Conservation (phyloP, 441 rosid genomes). For the Pelargonium myrrhifolium region DNA sequence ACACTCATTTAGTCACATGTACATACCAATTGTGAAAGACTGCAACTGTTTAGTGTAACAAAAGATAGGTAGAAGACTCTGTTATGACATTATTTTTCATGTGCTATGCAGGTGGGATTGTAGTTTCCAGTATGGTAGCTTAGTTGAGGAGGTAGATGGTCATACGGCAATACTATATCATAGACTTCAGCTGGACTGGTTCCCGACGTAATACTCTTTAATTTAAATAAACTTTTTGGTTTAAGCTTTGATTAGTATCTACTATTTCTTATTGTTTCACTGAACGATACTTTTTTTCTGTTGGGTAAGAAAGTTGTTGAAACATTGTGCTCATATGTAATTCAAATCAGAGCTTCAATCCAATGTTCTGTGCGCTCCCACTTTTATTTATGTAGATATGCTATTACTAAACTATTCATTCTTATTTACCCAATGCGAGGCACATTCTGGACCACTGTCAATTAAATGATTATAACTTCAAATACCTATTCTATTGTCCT, state of each 20-base stretch:
- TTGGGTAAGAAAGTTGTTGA: slow-evolving; percentile 1
- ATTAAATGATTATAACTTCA: background rate
- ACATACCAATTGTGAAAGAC: background rate
- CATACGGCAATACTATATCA: slow-evolving; percentile 97
- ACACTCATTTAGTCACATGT: background rate
- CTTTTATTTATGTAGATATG: background rate
- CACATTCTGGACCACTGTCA: background rate
- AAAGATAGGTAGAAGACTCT: background rate
- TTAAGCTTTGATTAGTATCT: slow-evolving; percentile 18
- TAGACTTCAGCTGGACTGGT: slow-evolving; percentile 96
- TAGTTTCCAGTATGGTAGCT: slow-evolving; percentile 87
- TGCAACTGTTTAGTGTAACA: background rate
- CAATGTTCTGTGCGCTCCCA: background rate
- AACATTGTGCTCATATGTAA: background rate
- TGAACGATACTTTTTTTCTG: background rate
- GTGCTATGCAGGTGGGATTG: slow-evolving; percentile 87
- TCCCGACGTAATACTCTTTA: slow-evolving; percentile 57
- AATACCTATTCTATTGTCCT: background rate
- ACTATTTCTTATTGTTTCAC: background rate
- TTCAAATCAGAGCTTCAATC: too few species aligned
- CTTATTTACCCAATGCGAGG: background rate
- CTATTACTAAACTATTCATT: background rate
- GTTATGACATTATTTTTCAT: slow-evolving; percentile 12
- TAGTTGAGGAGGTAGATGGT: slow-evolving; percentile 99
- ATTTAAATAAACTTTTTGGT: slow-evolving; percentile 9